A percentile compares a stretch with the other conserved stretches of the same genome.
phyloP scores from a whole-genome alignment of 208 protist genomes.

The Crithidia sp. region DNA sequence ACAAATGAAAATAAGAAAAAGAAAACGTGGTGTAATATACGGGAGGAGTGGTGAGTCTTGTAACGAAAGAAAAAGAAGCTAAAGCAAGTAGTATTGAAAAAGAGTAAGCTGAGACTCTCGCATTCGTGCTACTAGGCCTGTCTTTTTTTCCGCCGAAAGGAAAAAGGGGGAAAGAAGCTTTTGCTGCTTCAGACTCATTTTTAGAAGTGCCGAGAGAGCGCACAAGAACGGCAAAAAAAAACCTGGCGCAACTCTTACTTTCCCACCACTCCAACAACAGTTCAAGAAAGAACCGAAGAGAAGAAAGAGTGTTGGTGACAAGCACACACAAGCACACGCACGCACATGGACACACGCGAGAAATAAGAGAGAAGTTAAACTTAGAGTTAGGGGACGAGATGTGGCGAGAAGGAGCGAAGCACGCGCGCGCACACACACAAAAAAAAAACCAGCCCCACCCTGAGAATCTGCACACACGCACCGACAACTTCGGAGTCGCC shows the following conservation, averaged over 20 bases:
- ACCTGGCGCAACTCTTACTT: too few species aligned
- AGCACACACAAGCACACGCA: too few species aligned
- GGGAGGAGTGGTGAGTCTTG: too few species aligned
- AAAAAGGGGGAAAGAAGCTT: background rate
- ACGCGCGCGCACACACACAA: background rate
- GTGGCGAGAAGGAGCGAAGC: background rate
- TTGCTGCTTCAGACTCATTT: too few species aligned
- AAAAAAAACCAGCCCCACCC: background rate
- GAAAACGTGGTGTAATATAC: too few species aligned
- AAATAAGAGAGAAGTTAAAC: background rate
- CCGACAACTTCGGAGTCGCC: background rate
- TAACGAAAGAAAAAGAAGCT: too few species aligned
- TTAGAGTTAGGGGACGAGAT: background rate
- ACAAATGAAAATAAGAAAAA: background rate
- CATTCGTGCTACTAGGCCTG: background rate
- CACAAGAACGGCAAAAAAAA: too few species aligned
- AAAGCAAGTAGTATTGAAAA: background rate
- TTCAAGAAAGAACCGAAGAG: too few species aligned
- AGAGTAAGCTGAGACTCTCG: background rate
- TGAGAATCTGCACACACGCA: constrained; percentile 3
- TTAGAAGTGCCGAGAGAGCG: too few species aligned
- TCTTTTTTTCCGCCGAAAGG: background rate
- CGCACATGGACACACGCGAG: too few species aligned
- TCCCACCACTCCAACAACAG: too few species aligned
- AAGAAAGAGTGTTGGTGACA: too few species aligned